phyloP scores from a whole-genome alignment of 73 alveolate genomes.

The Paramecium bursaria region DNA sequence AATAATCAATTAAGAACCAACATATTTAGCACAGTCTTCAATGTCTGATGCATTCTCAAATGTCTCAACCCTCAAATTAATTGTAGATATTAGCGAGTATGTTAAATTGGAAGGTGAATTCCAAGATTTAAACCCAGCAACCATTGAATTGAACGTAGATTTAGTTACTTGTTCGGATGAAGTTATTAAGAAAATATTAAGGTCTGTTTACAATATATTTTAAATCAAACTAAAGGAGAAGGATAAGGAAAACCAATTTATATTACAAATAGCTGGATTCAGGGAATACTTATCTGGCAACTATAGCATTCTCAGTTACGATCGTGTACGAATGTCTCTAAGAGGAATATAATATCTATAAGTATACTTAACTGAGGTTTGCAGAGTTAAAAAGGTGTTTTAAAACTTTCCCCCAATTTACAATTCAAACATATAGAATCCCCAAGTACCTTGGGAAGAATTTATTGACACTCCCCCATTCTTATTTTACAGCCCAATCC shows the following conservation, averaged over 20 bases:
- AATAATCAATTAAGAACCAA: constrained; percentile 64
- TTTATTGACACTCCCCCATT: constrained; percentile 24
- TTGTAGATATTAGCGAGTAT: constrained; percentile 74
- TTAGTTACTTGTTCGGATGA: constrained; percentile 85
- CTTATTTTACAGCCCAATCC: constrained; percentile 14
- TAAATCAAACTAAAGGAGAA: constrained; percentile 65
- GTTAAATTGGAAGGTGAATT: constrained; percentile 45
- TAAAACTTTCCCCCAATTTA: constrained; percentile 66
- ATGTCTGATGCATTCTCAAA: constrained; percentile 86
- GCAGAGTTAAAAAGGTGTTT: not conserved
- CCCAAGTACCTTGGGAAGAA: constrained; percentile 18
- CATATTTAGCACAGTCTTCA: constrained; percentile 74
- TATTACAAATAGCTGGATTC: constrained; percentile 84
- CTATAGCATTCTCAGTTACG: constrained; percentile 83
- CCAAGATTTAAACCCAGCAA: constrained; percentile 24
- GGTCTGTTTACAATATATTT: constrained; percentile 64
- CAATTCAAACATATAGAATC: not conserved
- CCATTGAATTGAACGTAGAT: constrained; percentile 70
- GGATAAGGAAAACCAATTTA: constrained; percentile 64
- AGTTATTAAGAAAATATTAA: constrained; percentile 78
- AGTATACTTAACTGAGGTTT: constrained; percentile 63
- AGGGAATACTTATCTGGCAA: constrained; percentile 90
- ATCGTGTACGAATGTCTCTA: constrained; percentile 85
- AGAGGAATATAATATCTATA: constrained; percentile 74
- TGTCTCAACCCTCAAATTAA: constrained; percentile 66